phyloP scores from a whole-genome alignment of 1,284 basidiomycete species.

The Athelia sp. region DNA sequence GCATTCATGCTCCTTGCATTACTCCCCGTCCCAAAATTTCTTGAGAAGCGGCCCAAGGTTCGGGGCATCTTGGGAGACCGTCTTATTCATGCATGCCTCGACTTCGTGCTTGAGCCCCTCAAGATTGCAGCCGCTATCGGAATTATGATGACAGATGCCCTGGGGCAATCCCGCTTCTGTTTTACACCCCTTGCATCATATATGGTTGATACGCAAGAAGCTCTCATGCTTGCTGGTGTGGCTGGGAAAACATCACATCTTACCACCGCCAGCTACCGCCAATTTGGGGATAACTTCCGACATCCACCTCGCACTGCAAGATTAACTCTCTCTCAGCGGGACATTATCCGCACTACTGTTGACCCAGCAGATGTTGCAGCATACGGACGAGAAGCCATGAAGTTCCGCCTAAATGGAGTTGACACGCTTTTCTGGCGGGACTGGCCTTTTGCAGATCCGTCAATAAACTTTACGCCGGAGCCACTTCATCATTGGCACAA shows the following conservation, averaged over 20 bases:
- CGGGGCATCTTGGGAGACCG: constrained; percentile 5
- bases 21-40: constrained; percentile 12
- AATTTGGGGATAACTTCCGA: constrained; percentile 3
- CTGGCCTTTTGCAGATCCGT: constrained; percentile 17
- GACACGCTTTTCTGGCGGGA: constrained; percentile 9
- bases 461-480: constrained; percentile 20
- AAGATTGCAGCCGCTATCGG: constrained; percentile 22
- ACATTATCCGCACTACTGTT: background rate
- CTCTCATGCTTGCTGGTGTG: constrained; percentile 5
- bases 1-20: constrained; percentile 20
- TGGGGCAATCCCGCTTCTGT: constrained; percentile 11
- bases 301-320: constrained; percentile 17
- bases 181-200: constrained; percentile 12
- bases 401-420: constrained; percentile 8
- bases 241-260: constrained; percentile 1
- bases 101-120: constrained; percentile 23
- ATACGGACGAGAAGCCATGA: constrained; percentile 5
- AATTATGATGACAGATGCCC: constrained; percentile 18
- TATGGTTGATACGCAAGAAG: constrained; percentile 10
- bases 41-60: background rate
- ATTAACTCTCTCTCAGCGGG: constrained; percentile 15
- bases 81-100: constrained; percentile 25
- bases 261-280: background rate
- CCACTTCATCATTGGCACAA: constrained; percentile 27
- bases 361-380: background rate